Percentiles rank a stretch among this genome's conserved stretches.
Conservation (phyloP, 2,329 filamentous ascomycete species). For the Fragosphaeria purpurea region DNA sequence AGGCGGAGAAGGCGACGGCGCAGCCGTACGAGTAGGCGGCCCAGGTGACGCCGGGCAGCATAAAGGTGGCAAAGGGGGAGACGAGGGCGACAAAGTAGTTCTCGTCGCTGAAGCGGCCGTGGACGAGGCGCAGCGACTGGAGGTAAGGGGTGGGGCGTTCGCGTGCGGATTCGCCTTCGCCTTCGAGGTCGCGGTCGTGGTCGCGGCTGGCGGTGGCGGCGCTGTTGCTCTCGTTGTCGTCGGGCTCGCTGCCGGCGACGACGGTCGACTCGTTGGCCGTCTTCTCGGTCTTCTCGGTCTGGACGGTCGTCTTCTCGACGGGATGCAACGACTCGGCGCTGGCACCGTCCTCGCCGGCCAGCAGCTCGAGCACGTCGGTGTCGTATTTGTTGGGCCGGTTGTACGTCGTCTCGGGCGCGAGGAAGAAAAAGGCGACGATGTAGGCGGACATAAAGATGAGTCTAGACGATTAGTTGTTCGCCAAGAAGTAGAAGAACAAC, state of each 20-base stretch:
- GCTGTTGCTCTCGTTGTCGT: background rate
- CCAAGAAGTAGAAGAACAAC: background rate
- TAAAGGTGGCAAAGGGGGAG: constrained; percentile 29
- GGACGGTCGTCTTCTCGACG: too few species aligned
- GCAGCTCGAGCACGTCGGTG: background rate
- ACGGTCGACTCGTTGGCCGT: background rate
- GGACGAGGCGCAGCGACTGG: constrained; percentile 14
- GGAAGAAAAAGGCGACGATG: constrained; percentile 26
- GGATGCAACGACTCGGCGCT: background rate
- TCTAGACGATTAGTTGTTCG: too few species aligned
- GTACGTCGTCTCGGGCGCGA: constrained; percentile 32
- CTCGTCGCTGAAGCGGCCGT: constrained; percentile 11
- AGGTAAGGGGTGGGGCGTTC: constrained; percentile 9
- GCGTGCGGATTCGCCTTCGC: too few species aligned
- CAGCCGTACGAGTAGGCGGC: constrained; percentile 29
- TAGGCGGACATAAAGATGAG: constrained; percentile 12
- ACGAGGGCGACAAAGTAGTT: constrained; percentile 6
- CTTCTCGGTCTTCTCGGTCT: background rate
- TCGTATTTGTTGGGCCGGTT: background rate
- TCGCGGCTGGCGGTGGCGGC: background rate
- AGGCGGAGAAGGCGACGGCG: constrained; percentile 27
- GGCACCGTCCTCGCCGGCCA: background rate
- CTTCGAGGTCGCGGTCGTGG: background rate
- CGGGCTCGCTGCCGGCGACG: background rate
- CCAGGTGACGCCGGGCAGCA: constrained; percentile 31